A percentile compares a stretch with the other conserved stretches of the same genome.
phyloP scores from a whole-genome alignment of 2,329 filamentous ascomycete genomes.

The Blumeria hordei region DNA sequence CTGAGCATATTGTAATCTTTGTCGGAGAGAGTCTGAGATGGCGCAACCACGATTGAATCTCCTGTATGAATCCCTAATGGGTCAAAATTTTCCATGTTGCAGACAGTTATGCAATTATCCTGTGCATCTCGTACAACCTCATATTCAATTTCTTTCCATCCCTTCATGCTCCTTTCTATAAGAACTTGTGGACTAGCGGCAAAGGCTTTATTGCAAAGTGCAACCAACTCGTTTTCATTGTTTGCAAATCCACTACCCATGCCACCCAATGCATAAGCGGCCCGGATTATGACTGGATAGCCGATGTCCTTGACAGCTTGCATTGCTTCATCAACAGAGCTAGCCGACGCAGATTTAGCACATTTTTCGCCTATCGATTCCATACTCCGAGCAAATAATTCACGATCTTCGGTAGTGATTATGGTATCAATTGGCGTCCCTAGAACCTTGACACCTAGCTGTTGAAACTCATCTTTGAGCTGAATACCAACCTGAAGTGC shows the following conservation, averaged over 20 bases:
- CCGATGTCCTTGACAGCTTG: constrained; percentile 74
- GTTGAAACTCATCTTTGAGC: constrained; percentile 89
- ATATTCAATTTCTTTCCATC: constrained; percentile 99
- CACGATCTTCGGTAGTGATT: constrained; percentile 93
- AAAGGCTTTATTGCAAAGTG: constrained; percentile 85
- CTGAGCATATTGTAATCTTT: constrained; percentile 99
- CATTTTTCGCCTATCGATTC: constrained; percentile 96
- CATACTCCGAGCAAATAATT: constrained; percentile 94
- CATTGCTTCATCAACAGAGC: constrained; percentile 68
- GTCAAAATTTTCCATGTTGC: constrained; percentile 99
- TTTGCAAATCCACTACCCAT: constrained; percentile 90
- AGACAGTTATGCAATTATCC: constrained; percentile 98
- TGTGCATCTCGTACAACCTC: constrained; percentile 88
- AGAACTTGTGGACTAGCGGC: constrained; percentile 88
- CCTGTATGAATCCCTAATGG: constrained; percentile 94
- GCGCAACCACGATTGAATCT: constrained; percentile 93
- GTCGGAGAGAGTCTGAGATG: constrained; percentile 87
- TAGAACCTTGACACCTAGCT: constrained; percentile 75
- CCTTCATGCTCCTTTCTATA: constrained; percentile 97
- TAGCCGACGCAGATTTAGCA: constrained; percentile 87
- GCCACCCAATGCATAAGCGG: constrained; percentile 85
- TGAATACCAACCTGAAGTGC: constrained; percentile 92
- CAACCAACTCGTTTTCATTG: constrained; percentile 56
- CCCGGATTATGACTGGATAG: constrained; percentile 90
- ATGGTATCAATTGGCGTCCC: constrained; percentile 95